These are phyloP conservation scores for Podaxis rugospora DNA, from an alignment of 768 basidiomycete species.

Conservation along the genomic window DNA sequence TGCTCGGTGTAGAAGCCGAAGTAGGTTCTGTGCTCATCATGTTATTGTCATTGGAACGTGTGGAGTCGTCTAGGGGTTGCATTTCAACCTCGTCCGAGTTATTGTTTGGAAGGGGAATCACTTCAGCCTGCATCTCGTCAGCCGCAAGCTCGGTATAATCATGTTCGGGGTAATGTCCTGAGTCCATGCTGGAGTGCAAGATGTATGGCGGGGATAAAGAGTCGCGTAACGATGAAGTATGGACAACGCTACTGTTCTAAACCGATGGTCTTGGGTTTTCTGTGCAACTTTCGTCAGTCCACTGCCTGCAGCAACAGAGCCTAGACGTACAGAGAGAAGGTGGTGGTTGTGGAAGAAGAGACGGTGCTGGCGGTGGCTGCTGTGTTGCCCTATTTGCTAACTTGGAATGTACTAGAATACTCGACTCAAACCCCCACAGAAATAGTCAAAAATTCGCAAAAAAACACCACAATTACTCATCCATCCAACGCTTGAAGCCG, in stretches of 20 bases:
- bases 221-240: neutral
- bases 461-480: neutral
- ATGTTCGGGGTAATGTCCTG: neutral
- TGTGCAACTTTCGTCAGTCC: neutral
- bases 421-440: neutral
- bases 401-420: conserved; percentile 13
- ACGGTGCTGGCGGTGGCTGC: neutral
- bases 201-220: neutral
- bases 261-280: neutral
- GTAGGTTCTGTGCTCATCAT: conserved; percentile 16
- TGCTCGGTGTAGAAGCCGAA: neutral
- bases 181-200: neutral
- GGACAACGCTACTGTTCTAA: neutral
- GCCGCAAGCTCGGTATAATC: neutral
- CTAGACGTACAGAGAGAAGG: neutral
- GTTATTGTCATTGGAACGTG: conserved; percentile 21
- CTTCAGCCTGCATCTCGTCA: conserved; percentile 4
- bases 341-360: conserved; percentile 11
- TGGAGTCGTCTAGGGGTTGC: conserved; percentile 22
- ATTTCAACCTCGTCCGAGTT: conserved; percentile 23
- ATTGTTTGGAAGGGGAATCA: conserved; percentile 16
- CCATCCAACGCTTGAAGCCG: too few relatives aligned
- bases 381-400: conserved; percentile 3
- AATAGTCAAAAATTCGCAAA: neutral
- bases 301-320: neutral